Evolutionary conservation across 2,329 filamentous ascomycete species (phyloP).

Genomic region (Colletotrichum scovillei): DNA sequence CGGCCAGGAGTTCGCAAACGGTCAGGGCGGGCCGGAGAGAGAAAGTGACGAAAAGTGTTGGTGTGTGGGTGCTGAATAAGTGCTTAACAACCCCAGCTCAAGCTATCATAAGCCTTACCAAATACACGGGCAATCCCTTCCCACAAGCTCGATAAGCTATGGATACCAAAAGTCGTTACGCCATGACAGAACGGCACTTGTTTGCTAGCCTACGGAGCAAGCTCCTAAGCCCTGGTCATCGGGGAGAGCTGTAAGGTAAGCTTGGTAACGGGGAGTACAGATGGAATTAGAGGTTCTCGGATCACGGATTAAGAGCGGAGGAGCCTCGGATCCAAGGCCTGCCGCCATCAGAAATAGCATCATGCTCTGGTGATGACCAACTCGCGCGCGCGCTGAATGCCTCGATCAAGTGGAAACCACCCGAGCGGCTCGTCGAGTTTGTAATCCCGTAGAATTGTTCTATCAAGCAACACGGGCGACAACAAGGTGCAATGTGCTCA

Average conservation of each 20-base stretch:
- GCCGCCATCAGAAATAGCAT: not conserved
- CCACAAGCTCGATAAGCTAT: not conserved
- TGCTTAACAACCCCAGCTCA: constrained; percentile 25
- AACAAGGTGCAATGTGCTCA: too few relatives aligned
- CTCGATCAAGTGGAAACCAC: not conserved
- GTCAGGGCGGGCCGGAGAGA: not conserved
- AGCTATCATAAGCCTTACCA: constrained; percentile 28
- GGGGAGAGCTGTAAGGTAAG: too few relatives aligned
- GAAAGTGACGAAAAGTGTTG: not conserved
- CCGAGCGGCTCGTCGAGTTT: not conserved
- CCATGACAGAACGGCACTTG: not conserved
- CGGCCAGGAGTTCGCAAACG: not conserved
- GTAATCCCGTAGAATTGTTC: not conserved
- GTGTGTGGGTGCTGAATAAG: constrained; percentile 25
- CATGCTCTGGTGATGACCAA: not conserved
- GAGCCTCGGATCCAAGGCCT: not conserved
- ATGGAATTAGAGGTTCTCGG: not conserved
- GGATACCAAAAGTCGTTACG: not conserved
- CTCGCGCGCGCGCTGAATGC: not conserved
- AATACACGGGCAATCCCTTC: constrained; percentile 6
- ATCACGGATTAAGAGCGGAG: not conserved
- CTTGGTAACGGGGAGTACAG: not conserved
- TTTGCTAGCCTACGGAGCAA: not conserved
- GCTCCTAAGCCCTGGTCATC: not conserved
- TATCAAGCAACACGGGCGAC: too few relatives aligned